Base-by-base conservation (phyloP, 106 monocot genomes). In the Alisma plantagoaquatica region DNA sequence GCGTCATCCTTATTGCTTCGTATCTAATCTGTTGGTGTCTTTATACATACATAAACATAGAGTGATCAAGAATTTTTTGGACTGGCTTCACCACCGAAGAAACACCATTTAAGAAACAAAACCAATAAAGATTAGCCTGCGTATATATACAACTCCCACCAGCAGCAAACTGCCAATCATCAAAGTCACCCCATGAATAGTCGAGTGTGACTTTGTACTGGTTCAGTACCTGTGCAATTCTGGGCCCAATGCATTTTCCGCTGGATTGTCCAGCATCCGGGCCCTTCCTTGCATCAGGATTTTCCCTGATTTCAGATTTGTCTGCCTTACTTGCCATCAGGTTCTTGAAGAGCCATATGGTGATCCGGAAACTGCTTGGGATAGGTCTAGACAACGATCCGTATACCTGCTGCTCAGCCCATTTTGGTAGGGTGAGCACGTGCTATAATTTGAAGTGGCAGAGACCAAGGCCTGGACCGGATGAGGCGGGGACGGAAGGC, bases 401-500 rank as follows among this genome's bases (percentile, higher is more conserved):
- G 35, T 31, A 4, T 53, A 55, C 30, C 51, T 51, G 24, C 33
- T 49, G 32, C 50, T 51, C 1, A 27, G 52, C 41, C 59, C 63
- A 29, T 42, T 35, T 15, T 51, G 63, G n/a, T 54, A 59, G 27
- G 43, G 53, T 17, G 51, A 23, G 23, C 68, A 43, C 27, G 63
- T 85, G 50, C 53, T 66, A 12, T 63, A 63, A n/a, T 74, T 70
- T 46, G 62, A 74, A 62, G 47, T 74, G 26, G 62, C 27, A 46
- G 64, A 57, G 41, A 77, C 80, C 19, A 59, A 31, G 10, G 72
- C 61, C 11, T 29, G 65, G 8, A 63, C 70, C 42, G 82, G 86
- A 65, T 83, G 80, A 21, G 79, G 74, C 41, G 83, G 79, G 43
- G 89, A 89, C 11, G 79, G 79, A 17, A 83, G 57, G 61, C 77